Evolutionary conservation across 2,329 filamentous ascomycete genomes (phyloP), one percentile per base, ranked within the genome.

Genomic region (Pleurostoma richardsiae): DNA sequence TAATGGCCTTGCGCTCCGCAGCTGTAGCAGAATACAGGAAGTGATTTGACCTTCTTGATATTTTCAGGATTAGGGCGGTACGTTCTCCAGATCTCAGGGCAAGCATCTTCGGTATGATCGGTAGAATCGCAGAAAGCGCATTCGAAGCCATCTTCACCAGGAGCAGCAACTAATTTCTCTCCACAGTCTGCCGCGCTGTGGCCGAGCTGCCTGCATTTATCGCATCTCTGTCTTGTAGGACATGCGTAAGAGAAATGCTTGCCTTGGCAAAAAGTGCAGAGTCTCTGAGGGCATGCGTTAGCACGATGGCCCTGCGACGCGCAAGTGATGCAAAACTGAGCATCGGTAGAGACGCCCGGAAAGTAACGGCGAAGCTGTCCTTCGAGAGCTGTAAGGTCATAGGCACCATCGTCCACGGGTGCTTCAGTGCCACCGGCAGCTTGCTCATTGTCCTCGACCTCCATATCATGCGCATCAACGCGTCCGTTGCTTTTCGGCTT

Each of bases 191-290:
- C 54, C 19, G 65, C 62, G 43, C 57, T 54, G 56, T 90, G 86
- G 7, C 85, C 85, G 40, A 77, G 68, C 60, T 84, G 78, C 42
- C 71, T 74, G 62, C 86, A 89, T 57, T 80, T 82, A 42, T 55
- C 59, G 58, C 81, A 85, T 50, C 78, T 71, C 31, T 62, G 61
- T 31, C 68, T 70, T 4, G 63, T 66, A 8, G 79, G 76, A 52
- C 82, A 85, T 45, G 62, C 66, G 52, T 71, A 71, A 4, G 69
- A 64, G 45, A 69, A 69, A 58, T 85, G 80, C 3, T 63, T 63
- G 10, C 54, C 65, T 28, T 63, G 60, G 56, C 77, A 84, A 46
- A 73, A 72, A 5, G 62, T 67, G 58, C 81, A 84, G 3, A 50
- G 58, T 27, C 67, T 57, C 10, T 67, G 60, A 10, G 74, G 70